Evolutionary conservation across 2,329 filamentous ascomycete genomes (phyloP).

Genomic region (Grosmannia serpens): DNA sequence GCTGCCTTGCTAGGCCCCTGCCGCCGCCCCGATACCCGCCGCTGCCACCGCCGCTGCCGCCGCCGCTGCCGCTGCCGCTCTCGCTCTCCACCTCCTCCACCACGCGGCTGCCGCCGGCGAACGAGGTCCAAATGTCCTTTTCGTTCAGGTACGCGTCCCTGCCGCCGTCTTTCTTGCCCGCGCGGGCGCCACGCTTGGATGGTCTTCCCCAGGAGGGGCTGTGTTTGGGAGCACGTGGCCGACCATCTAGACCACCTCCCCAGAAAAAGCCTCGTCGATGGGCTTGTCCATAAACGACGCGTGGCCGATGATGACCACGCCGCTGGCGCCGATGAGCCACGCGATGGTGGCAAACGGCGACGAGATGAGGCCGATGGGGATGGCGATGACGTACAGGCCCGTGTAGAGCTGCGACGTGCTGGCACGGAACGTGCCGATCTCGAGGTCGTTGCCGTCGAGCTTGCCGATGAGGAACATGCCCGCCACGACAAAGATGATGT

Average conservation of each 20-base stretch:
- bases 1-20: not conserved
- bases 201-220: constrained; percentile 99
- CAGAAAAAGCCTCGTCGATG: constrained; percentile 99
- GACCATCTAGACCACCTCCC: constrained; percentile 99
- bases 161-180: constrained; percentile 3
- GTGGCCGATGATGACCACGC: constrained; percentile 88
- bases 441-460: constrained; percentile 77
- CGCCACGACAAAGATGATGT: constrained; percentile 75
- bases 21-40: constrained; percentile 30
- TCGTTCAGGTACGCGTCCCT: not conserved
- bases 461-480: constrained; percentile 90
- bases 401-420: constrained; percentile 94
- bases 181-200: constrained; percentile 63
- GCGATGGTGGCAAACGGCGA: constrained; percentile 76
- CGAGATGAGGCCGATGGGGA: constrained; percentile 76
- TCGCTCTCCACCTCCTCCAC: constrained; percentile 60
- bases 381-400: constrained; percentile 65
- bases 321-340: constrained; percentile 93
- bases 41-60: constrained; percentile 33
- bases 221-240: constrained; percentile 95
- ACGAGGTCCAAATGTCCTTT: not conserved
- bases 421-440: constrained; percentile 70
- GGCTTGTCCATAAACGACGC: constrained; percentile 95
- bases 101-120: constrained; percentile 21
- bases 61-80: constrained; percentile 40